Conservation (phyloP, 192 early-diverging fungal species). For the Jimgerdemannia lactiflua region DNA sequence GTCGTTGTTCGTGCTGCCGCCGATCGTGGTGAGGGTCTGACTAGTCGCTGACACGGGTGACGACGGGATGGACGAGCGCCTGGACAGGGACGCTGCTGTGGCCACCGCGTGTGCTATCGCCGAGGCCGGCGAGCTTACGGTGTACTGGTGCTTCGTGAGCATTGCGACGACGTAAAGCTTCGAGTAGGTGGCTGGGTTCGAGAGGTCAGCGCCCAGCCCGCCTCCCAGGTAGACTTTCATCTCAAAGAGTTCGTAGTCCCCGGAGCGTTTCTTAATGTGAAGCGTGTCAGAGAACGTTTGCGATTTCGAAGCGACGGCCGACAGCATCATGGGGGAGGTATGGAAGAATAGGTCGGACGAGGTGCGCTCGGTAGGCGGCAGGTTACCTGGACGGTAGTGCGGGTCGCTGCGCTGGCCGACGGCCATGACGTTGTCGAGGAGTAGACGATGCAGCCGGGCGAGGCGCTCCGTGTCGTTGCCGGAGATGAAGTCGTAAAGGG, state of each 20-base stretch:
- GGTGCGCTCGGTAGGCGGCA: constrained; percentile 19
- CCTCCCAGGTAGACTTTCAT: constrained; percentile 55
- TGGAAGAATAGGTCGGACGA: constrained; percentile 33
- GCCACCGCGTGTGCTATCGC: background rate
- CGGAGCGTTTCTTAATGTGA: constrained; percentile 38
- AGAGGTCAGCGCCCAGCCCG: constrained; percentile 52
- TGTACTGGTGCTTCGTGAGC: constrained; percentile 25
- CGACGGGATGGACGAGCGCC: background rate
- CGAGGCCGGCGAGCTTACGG: background rate
- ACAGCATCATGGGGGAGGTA: constrained; percentile 32
- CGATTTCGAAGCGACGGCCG: constrained; percentile 30
- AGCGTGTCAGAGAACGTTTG: constrained; percentile 47
- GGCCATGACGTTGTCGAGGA: constrained; percentile 36
- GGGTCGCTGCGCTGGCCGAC: constrained; percentile 11
- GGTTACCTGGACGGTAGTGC: constrained; percentile 7
- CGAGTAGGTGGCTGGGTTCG: constrained; percentile 32
- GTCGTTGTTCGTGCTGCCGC: background rate
- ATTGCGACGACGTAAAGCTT: constrained; percentile 51
- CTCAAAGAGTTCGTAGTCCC: constrained; percentile 42
- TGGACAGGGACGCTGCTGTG: background rate
- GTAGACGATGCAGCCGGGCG: constrained; percentile 27
- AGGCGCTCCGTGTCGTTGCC: constrained; percentile 40
- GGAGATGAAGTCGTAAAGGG: constrained; percentile 45
- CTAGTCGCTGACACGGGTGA: background rate
- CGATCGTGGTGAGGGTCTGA: background rate